These are phyloP conservation scores for Emiliania huxleyi DNA, from an alignment of 78 protist genomes.

Conservation along the genomic window DNA sequence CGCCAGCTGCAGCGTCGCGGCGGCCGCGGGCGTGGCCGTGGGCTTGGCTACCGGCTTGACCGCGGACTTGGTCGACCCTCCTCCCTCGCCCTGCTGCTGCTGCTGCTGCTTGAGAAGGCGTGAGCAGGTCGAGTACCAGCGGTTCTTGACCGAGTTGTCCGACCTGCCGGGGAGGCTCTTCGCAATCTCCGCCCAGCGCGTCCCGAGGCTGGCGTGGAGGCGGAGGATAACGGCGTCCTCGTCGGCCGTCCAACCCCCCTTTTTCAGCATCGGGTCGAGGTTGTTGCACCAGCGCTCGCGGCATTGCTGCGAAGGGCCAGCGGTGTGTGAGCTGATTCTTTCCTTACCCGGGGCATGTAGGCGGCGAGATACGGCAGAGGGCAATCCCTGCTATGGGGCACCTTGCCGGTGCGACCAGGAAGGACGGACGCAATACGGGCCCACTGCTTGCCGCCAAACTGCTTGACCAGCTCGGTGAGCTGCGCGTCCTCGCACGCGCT, in stretches of 20 bases:
- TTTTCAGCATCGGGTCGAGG: slow-evolving; percentile 2
- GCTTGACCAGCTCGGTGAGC: not conserved
- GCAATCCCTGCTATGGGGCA: too few relatives aligned
- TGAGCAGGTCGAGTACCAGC: slow-evolving; percentile 32
- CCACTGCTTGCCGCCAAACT: slow-evolving; percentile 36
- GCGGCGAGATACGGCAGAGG: too few relatives aligned
- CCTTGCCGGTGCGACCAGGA: slow-evolving; percentile 38
- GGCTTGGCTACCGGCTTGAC: too few relatives aligned
- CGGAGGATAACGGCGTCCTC: not conserved
- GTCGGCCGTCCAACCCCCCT: slow-evolving; percentile 29
- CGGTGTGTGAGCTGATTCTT: too few relatives aligned
- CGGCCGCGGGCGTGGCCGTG: too few relatives aligned
- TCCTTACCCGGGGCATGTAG: too few relatives aligned
- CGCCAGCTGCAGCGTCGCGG: too few relatives aligned
- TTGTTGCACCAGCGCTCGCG: slow-evolving; percentile 49
- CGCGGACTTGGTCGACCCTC: too few relatives aligned
- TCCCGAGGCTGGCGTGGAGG: not conserved
- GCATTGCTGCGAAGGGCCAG: too few relatives aligned
- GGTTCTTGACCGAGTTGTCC: slow-evolving; percentile 38
- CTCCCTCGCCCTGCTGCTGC: too few relatives aligned
- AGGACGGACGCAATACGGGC: slow-evolving; percentile 5
- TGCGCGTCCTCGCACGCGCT: not conserved
- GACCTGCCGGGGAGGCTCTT: slow-evolving; percentile 31
- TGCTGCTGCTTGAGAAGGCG: not conserved
- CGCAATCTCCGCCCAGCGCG: slow-evolving; percentile 33